phyloP scores from a whole-genome alignment of 2,329 filamentous ascomycete genomes.

The Trichoderma sp. region DNA sequence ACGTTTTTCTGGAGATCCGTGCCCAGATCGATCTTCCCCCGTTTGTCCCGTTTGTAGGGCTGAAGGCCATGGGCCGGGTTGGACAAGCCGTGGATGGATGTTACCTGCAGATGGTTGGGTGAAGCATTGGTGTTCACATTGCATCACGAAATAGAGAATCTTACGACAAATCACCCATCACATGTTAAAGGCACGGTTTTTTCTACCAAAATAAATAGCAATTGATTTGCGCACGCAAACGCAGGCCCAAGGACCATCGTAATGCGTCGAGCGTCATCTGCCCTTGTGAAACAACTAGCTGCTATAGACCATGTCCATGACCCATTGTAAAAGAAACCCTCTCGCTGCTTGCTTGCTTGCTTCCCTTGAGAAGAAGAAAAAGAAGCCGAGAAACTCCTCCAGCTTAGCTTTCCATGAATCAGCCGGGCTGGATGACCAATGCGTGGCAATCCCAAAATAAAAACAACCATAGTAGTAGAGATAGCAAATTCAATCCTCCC shows the following conservation, averaged over 20 bases:
- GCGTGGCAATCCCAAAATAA: not conserved
- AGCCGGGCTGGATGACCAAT: not conserved
- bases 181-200: not conserved
- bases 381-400: not conserved
- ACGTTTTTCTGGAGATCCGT: slow-evolving; percentile 8
- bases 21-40: not conserved
- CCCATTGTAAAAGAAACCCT: not conserved
- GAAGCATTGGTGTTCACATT: not conserved
- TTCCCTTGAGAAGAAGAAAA: not conserved
- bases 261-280: not conserved
- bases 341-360: not conserved
- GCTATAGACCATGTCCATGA: not conserved
- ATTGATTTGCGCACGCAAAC: slow-evolving; percentile 5
- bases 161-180: not conserved
- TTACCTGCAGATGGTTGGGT: not conserved
- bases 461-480: not conserved
- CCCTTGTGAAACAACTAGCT: not conserved
- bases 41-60: slow-evolving; percentile 6
- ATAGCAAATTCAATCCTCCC: not conserved
- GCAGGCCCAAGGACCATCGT: not conserved
- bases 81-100: not conserved
- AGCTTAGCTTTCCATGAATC: not conserved
- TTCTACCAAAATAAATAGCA: not conserved
- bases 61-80: not conserved
- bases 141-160: not conserved